Conservation (phyloP, 192 early-diverging fungal species). For the Entophlyctis luteolus region DNA sequence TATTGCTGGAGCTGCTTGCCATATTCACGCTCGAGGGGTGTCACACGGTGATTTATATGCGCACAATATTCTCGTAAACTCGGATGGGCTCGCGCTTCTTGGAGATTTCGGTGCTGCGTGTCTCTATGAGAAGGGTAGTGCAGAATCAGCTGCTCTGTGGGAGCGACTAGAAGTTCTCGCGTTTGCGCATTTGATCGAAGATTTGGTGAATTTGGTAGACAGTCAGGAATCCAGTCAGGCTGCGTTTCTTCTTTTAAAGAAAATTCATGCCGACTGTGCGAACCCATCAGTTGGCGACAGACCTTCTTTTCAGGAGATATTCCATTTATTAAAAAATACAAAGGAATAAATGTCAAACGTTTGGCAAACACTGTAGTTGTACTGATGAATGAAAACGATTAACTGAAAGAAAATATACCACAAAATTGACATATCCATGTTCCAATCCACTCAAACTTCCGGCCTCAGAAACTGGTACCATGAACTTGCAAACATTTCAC, state of each 20-base stretch:
- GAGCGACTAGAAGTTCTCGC: conserved; percentile 18
- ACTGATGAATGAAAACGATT: background rate
- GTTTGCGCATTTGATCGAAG: conserved; percentile 28
- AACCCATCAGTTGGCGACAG: too few relatives aligned
- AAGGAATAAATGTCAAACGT: too few relatives aligned
- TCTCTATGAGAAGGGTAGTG: background rate
- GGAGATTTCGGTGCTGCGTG: conserved; percentile 29
- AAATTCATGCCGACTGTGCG: too few relatives aligned
- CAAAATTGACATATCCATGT: conserved; percentile 14
- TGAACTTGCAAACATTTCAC: background rate
- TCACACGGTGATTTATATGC: conserved; percentile 24
- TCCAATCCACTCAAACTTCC: background rate
- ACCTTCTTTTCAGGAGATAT: too few relatives aligned
- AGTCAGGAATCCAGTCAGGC: too few relatives aligned
- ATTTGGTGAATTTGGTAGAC: conserved; percentile 4
- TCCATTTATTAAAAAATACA: too few relatives aligned
- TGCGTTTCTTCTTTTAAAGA: too few relatives aligned
- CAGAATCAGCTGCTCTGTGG: background rate
- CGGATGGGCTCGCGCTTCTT: background rate
- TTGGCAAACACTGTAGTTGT: conserved; percentile 1
- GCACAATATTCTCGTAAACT: conserved; percentile 21
- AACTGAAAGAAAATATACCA: background rate
- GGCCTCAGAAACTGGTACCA: conserved; percentile 2
- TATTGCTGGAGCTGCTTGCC: conserved; percentile 6
- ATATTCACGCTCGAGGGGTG: conserved; percentile 16